These are phyloP conservation scores for Penicillium samsonianum DNA, from an alignment of 495 filamentous ascomycete genomes.

Conservation along the genomic window DNA sequence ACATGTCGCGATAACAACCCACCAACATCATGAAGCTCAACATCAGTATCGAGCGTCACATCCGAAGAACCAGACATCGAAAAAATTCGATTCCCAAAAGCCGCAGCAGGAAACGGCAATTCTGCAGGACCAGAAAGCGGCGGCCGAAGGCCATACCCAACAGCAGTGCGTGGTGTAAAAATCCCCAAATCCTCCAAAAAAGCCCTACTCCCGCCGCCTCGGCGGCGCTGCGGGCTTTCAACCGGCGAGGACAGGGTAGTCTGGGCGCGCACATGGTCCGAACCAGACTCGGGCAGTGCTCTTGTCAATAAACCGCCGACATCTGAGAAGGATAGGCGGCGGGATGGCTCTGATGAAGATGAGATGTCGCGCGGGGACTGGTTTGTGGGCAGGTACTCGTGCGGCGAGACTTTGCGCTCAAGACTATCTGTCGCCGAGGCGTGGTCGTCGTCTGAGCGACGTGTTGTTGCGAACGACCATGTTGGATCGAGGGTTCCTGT, in stretches of 20 bases:
- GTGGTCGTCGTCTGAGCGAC: constrained; percentile 29
- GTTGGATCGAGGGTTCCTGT: constrained; percentile 34
- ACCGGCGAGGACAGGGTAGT: not conserved
- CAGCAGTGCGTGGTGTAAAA: constrained; percentile 4
- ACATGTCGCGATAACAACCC: constrained; percentile 44
- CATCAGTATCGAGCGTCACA: constrained; percentile 23
- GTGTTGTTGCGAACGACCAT: constrained; percentile 35
- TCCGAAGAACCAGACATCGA: constrained; percentile 24
- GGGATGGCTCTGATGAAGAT: constrained; percentile 35
- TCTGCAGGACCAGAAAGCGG: not conserved
- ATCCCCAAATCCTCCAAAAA: constrained; percentile 61
- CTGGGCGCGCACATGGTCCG: not conserved
- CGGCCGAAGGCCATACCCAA: not conserved
- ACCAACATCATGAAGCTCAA: constrained; percentile 57
- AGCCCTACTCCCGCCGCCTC: constrained; percentile 48
- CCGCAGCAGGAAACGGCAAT: not conserved
- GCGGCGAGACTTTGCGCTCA: constrained; percentile 39
- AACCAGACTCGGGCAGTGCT: not conserved
- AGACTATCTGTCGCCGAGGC: constrained; percentile 35
- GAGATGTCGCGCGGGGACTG: constrained; percentile 23
- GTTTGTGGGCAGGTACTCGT: constrained; percentile 40
- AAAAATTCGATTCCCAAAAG: not conserved
- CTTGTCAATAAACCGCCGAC: constrained; percentile 61
- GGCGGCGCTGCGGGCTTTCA: constrained; percentile 16
- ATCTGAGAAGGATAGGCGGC: constrained; percentile 68